Evolutionary conservation across 805 yeast genomes (phyloP).

Genomic region (Teunomyces lycoperdinae): DNA sequence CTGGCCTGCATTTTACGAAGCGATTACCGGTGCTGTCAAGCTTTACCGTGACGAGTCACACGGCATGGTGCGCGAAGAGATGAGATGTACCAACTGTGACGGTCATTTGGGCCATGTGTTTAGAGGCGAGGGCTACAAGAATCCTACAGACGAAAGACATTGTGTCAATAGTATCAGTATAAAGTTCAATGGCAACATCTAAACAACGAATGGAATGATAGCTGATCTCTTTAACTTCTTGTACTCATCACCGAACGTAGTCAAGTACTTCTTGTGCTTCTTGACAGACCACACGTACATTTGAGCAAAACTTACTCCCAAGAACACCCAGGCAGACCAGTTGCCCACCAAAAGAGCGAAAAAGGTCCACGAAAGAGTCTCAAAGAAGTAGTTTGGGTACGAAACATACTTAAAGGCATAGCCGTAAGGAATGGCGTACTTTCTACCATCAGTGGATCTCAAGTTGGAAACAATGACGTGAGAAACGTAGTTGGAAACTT

Average conservation of each 20-base stretch:
- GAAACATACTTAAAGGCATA: constrained; percentile 78
- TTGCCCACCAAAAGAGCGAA: constrained; percentile 73
- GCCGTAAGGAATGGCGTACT: constrained; percentile 73
- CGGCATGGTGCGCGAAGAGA: constrained; percentile 87
- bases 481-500: constrained; percentile 67
- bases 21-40: constrained; percentile 74
- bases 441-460: constrained; percentile 50
- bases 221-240: constrained; percentile 72
- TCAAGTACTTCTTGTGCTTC: constrained; percentile 68
- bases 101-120: constrained; percentile 96
- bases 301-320: constrained; percentile 67
- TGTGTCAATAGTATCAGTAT: constrained; percentile 88
- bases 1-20: constrained; percentile 97
- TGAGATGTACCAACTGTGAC: constrained; percentile 84
- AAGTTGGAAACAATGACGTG: constrained; percentile 65
- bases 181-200: constrained; percentile 46
- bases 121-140: constrained; percentile 86
- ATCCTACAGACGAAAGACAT: constrained; percentile 89
- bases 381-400: constrained; percentile 95
- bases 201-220: constrained; percentile 72
- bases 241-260: constrained; percentile 73
- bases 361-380: constrained; percentile 69
- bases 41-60: constrained; percentile 56
- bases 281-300: constrained; percentile 92
- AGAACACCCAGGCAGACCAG: constrained; percentile 71